Base-by-base conservation (phyloP, 2,329 filamentous ascomycete species). In the Laburnicola sp. region DNA sequence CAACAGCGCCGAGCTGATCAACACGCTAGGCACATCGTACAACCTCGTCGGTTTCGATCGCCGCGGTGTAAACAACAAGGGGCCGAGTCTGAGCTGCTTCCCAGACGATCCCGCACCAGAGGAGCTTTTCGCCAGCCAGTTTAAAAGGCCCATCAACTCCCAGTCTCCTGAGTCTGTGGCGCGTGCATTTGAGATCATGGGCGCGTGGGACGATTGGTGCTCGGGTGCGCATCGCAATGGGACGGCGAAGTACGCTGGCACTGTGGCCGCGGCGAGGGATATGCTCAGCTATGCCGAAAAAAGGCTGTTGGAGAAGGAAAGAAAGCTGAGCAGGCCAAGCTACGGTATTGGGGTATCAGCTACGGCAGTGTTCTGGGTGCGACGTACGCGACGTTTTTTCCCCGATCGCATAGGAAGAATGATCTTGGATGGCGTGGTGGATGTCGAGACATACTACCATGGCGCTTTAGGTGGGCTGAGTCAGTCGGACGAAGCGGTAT, bases 401-500 rank as follows among this genome's bases (percentile, higher is more conserved):
- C 77, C 78, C 0, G 65, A 77, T 38, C 70, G 74, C 1, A 69
- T 77, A 23, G 63, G 66, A 21, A 65, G 74, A 25, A 68, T 77
- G 56, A 64, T 78, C 9, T 58, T 79, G 25, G 77, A 79, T 45
- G 74, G 74, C 10, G 70, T 76, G 7, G 57, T 73, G 1, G 70
- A 77, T 39, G 58, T 67, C 3, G 65, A 71, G 26, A 81, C 84
- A 56, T 75, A 79, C 35, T 81, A 82, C 44, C 64, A 61, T 22
- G 74, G 74, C 1, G 36, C 39, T 1, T 63, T 53, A 56, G 45
- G 52, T 10, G 40, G 38, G 26, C 73, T 77, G 45, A 60, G 82
- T 5, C 71, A 85, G 58, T 77, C 80, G 10, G 82, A 86, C 62
- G 73, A 76, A 45, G 76, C 81, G 4, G 76, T 84, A 58, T 66